These are phyloP conservation scores for Phanerochaete sordida DNA, from an alignment of 768 basidiomycete genomes.

Conservation along the genomic window DNA sequence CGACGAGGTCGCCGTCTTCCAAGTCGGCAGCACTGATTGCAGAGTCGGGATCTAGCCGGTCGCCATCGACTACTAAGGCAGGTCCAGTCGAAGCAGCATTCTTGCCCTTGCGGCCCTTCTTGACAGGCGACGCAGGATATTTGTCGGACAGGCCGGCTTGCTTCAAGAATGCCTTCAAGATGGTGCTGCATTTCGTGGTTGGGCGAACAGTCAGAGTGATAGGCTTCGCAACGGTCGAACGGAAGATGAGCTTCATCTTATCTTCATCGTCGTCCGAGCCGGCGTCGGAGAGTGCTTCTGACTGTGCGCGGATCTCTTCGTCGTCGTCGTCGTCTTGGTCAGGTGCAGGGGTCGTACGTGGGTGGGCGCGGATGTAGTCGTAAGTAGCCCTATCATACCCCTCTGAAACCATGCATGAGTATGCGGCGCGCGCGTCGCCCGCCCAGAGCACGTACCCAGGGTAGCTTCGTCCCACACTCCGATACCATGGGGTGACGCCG, in stretches of 20 bases:
- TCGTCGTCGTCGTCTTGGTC: neutral
- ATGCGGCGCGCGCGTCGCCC: neutral
- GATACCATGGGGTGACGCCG: conserved; percentile 62
- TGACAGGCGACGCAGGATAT: conserved; percentile 32
- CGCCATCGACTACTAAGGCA: conserved; percentile 63
- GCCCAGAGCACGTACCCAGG: conserved; percentile 41
- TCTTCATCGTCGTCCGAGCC: conserved; percentile 39
- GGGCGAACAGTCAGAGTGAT: conserved; percentile 67
- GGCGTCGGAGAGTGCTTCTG: conserved; percentile 14
- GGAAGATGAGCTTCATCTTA: conserved; percentile 64
- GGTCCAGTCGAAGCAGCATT: conserved; percentile 37
- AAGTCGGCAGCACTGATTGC: conserved; percentile 67
- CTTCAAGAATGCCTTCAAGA: conserved; percentile 73
- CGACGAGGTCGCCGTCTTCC: conserved; percentile 79
- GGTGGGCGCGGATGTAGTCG: conserved; percentile 54
- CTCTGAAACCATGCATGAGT: conserved; percentile 35
- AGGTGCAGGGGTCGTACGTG: conserved; percentile 10
- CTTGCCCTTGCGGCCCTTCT: conserved; percentile 30
- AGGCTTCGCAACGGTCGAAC: conserved; percentile 52
- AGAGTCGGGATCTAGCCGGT: conserved; percentile 54
- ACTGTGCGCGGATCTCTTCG: conserved; percentile 6
- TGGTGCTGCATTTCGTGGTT: conserved; percentile 72
- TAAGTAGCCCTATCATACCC: conserved; percentile 63
- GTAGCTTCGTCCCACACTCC: conserved; percentile 67
- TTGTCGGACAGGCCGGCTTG: conserved; percentile 57